Conservation (phyloP, 768 basidiomycete species). For the Rhizopogon vinicolor region DNA sequence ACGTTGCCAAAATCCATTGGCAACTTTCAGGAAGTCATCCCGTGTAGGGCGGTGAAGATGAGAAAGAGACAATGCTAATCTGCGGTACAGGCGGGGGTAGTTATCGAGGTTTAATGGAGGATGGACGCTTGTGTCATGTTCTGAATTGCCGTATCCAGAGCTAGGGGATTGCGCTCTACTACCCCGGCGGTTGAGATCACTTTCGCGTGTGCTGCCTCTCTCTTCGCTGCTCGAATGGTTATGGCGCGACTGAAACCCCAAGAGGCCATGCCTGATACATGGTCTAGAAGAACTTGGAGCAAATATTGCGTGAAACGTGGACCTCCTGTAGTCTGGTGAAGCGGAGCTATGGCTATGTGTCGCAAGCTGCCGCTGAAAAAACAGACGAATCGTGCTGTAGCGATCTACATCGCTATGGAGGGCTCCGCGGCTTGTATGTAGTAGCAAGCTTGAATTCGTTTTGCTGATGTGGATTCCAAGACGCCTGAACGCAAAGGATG, state of each 20-base stretch:
- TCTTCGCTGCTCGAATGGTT: conserved; percentile 7
- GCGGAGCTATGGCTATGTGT: conserved; percentile 8
- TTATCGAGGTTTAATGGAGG: conserved; percentile 47
- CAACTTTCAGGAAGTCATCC: conserved; percentile 84
- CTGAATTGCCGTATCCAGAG: background rate
- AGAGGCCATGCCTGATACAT: background rate
- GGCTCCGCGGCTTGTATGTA: conserved; percentile 20
- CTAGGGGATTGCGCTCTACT: conserved; percentile 4
- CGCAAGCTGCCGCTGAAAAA: conserved; percentile 41
- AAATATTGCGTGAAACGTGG: background rate
- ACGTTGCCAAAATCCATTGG: conserved; percentile 89
- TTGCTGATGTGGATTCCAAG: background rate
- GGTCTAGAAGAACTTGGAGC: background rate
- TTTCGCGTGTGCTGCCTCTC: background rate
- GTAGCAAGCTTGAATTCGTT: conserved; percentile 10
- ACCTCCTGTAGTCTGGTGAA: background rate
- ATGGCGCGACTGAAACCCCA: conserved; percentile 4
- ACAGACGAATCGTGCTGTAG: conserved; percentile 52
- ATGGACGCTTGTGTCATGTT: background rate
- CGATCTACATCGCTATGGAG: conserved; percentile 41
- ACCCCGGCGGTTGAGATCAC: background rate
- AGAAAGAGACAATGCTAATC: conserved; percentile 75
- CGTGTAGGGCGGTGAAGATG: conserved; percentile 76
- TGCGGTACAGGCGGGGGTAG: conserved; percentile 77
- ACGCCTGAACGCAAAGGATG: conserved; percentile 2